A percentile compares a stretch with the other conserved stretches of the same genome.
phyloP scores from a whole-genome alignment of 352 stramenopile species.

The Globisporangium paroecandrum region DNA sequence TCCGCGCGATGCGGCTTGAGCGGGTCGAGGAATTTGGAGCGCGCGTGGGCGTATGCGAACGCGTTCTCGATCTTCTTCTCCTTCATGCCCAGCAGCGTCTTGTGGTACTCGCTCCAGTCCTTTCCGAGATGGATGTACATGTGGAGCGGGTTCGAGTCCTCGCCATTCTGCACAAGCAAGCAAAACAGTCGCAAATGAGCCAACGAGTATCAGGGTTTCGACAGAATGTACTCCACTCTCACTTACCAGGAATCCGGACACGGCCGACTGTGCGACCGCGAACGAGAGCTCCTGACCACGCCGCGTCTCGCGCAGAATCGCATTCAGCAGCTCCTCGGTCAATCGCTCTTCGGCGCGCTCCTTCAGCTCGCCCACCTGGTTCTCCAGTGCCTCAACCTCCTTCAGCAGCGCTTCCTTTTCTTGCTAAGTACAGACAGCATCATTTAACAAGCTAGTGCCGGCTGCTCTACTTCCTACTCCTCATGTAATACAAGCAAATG shows the following conservation, averaged over 20 bases:
- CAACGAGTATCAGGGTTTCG: no score
- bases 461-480: no score
- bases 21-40: no score
- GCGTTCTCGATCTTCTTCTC: no score
- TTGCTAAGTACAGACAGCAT: slow-evolving; percentile 16
- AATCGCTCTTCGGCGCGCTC: slow-evolving; percentile 24
- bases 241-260: no score
- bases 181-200: no score
- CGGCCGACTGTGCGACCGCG: not conserved
- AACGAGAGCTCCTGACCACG: slow-evolving; percentile 29
- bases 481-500: not conserved
- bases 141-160: no score
- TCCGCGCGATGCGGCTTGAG: slow-evolving; percentile 23
- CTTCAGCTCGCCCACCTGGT: slow-evolving; percentile 29
- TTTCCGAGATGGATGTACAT: not conserved
- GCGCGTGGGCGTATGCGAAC: no score
- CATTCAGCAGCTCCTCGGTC: slow-evolving; percentile 12
- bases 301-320: slow-evolving; percentile 24
- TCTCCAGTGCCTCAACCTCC: slow-evolving; percentile 29
- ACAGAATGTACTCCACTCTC: no score
- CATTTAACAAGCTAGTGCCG: not conserved
- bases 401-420: slow-evolving; percentile 34
- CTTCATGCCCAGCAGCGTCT: no score
- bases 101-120: slow-evolving; percentile 15
- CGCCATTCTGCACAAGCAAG: no score